Evolutionary conservation across 306 rosid species (phyloP).

Genomic region (Malus domestica): DNA sequence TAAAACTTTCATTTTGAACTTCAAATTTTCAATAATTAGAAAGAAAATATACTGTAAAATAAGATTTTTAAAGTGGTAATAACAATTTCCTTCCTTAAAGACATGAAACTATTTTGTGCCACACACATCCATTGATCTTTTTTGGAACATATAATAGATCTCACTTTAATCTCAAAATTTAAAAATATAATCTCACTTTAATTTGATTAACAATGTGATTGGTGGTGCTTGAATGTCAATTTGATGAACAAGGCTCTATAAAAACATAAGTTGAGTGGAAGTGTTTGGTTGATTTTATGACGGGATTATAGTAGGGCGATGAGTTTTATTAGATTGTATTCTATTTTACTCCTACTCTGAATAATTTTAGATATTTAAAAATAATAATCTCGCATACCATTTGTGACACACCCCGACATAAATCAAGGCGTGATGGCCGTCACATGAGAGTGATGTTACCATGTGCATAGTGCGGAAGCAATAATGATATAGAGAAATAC

Average conservation of each 20-base stretch:
- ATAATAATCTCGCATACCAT: too few relatives aligned
- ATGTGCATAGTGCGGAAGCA: too few relatives aligned
- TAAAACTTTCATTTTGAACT: too few relatives aligned
- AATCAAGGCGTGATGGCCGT: too few relatives aligned
- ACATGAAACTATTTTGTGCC: background rate
- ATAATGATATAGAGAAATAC: too few relatives aligned
- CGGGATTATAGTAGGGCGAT: too few relatives aligned
- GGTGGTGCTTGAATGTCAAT: background rate
- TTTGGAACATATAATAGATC: background rate
- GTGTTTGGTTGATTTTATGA: background rate
- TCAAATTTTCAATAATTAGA: rapidly evolving
- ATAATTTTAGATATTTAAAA: too few relatives aligned
- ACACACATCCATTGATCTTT: background rate
- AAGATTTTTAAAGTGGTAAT: rapidly evolving
- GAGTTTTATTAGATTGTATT: too few relatives aligned
- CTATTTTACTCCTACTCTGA: too few relatives aligned
- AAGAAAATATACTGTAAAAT: rapidly evolving
- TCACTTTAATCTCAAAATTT: background rate
- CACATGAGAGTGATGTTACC: too few relatives aligned
- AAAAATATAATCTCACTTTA: background rate
- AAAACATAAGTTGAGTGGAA: background rate
- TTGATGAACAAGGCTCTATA: background rate
- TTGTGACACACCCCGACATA: too few relatives aligned
- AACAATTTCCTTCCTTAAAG: background rate
- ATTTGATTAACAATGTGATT: background rate